These are phyloP conservation scores for Colletotrichum sp. DNA, from an alignment of 2,329 filamentous ascomycete species.

Conservation along the genomic window DNA sequence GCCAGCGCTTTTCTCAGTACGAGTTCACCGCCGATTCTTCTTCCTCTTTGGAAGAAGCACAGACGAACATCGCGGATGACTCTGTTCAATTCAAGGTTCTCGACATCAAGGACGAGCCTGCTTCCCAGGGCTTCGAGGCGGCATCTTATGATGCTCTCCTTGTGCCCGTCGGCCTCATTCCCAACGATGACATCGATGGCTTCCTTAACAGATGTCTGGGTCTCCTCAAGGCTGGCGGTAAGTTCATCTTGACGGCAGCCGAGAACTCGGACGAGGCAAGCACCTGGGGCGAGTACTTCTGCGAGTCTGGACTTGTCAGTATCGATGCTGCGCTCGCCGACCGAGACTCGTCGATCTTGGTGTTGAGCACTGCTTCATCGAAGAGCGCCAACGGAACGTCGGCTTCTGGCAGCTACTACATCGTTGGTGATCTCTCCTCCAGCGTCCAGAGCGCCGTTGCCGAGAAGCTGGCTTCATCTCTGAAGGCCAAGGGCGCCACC, in stretches of 20 bases:
- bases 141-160: slow-evolving; percentile 38
- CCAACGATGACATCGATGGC: slow-evolving; percentile 27
- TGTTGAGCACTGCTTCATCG: neutral
- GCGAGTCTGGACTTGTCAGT: slow-evolving; percentile 34
- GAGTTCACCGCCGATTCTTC: neutral
- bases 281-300: slow-evolving; percentile 20
- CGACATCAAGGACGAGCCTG: slow-evolving; percentile 34
- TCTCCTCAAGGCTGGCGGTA: slow-evolving; percentile 32
- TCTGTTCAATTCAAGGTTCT: slow-evolving; percentile 30
- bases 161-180: slow-evolving; percentile 33
- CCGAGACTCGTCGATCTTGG: neutral
- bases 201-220: slow-evolving; percentile 22
- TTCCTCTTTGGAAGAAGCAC: neutral
- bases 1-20: neutral
- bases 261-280: slow-evolving; percentile 11
- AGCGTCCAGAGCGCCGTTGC: neutral
- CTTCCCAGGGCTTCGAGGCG: slow-evolving; percentile 35
- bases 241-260: slow-evolving; percentile 29
- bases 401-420: neutral
- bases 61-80: slow-evolving; percentile 51
- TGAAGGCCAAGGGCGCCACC: neutral
- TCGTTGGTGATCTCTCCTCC: neutral
- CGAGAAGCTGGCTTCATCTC: neutral
- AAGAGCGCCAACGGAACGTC: neutral
- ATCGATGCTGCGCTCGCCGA: slow-evolving; percentile 37